Evolutionary conservation across 768 basidiomycete genomes (phyloP).

Genomic region (Suillus americanus): DNA sequence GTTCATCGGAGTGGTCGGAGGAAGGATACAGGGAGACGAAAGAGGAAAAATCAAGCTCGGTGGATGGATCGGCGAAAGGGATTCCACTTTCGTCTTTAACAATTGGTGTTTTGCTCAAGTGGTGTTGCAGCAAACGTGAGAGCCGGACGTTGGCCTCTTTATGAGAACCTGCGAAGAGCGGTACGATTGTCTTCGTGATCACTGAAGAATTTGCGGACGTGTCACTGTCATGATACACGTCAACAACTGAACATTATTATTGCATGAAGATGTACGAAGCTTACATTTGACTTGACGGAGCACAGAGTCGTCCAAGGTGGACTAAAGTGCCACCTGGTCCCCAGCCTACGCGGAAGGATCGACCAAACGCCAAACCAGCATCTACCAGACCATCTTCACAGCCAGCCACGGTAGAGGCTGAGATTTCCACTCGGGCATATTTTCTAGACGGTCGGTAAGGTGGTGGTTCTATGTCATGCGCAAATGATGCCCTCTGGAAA

Average conservation of each 20-base stretch:
- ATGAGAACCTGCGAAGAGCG: slow-evolving; percentile 35
- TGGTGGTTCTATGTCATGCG: slow-evolving; percentile 64
- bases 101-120: slow-evolving; percentile 73
- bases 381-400: slow-evolving; percentile 71
- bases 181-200: slow-evolving; percentile 51
- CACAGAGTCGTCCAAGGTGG: slow-evolving; percentile 74
- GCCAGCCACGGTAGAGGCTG: slow-evolving; percentile 62
- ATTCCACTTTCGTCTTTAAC: slow-evolving; percentile 65
- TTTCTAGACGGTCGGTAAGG: slow-evolving; percentile 76
- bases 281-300: slow-evolving; percentile 52
- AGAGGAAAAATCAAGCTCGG: slow-evolving; percentile 71
- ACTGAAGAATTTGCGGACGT: slow-evolving; percentile 61
- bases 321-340: slow-evolving; percentile 77
- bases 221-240: slow-evolving; percentile 34
- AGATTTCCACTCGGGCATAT: slow-evolving; percentile 71
- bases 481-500: slow-evolving; percentile 75
- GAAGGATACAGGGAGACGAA: slow-evolving; percentile 71
- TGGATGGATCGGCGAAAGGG: slow-evolving; percentile 66
- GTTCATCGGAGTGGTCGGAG: slow-evolving; percentile 71
- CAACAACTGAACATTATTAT: slow-evolving; percentile 9
- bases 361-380: slow-evolving; percentile 81
- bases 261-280: slow-evolving; percentile 27
- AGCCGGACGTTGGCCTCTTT: slow-evolving; percentile 42
- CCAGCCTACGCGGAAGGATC: slow-evolving; percentile 91
- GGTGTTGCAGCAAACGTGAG: slow-evolving; percentile 70